Evolutionary conservation across 169 alveolate genomes (phyloP), one percentile per base, ranked within the genome.

Genomic region (Cryptosporidium baileyi): DNA sequence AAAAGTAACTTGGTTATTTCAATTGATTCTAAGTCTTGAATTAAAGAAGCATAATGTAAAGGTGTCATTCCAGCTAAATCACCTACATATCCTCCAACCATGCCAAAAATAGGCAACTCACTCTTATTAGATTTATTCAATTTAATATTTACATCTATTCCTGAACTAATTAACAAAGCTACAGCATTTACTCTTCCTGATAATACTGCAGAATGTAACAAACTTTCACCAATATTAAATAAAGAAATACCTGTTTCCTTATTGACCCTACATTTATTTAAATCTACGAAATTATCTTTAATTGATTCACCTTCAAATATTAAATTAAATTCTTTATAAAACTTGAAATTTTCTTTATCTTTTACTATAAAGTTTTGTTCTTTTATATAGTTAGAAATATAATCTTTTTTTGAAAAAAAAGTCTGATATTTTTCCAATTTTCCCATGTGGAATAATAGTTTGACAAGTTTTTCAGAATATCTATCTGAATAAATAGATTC

Each of bases 51-150:
- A 30, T 74, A 74, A 57, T 74, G 85, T 3, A 74, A 43, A 34
- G 85, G 62, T 28, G 85, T 74, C 85, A 74, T 74, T 22, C 67
- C 85, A 19, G 36, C 67, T 32, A 74, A 30, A 74, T 74, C 85
- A 24, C 85, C 85, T 5, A 74, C 36, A 24, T 52, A 74, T 13
- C 85, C 67, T 22, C 67, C 67, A 13, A 74, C 59, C 4, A 17
- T 52, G 11, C 85, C 85, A 26, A 54, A 22, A 11, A 74, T 57
- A 3, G 67, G 67, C 13, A 57, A 17, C 7, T 52, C 41, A 32
- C 65, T 36, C 22, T 74, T 15, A 3, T 47, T 62, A 11, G 26
- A 19, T 51, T 65, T 65, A 22, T 24, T 28, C 19, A 74, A 51
- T 57, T 74, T 74, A 9, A 57, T 54, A 51, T 74, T 74, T 74